Conservation (phyloP, 768 basidiomycete genomes). For the Boletus subcaerulescens region DNA sequence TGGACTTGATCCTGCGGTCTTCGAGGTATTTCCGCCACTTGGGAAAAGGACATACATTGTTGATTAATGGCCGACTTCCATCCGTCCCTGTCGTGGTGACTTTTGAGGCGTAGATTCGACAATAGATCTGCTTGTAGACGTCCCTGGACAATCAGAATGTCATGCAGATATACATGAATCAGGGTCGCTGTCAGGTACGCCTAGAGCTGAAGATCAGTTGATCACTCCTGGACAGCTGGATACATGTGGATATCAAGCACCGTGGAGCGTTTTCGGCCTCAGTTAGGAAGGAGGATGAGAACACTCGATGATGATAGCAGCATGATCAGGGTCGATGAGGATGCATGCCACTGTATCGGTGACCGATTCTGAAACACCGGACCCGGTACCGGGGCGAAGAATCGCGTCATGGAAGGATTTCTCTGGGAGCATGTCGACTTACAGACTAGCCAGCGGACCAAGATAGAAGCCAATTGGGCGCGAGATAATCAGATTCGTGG, state of each 20-base stretch:
- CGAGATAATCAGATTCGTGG: constrained; percentile 9
- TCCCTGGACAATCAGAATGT: constrained; percentile 24
- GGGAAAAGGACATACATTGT: constrained; percentile 2
- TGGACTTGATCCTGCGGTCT: background rate
- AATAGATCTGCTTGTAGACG: constrained; percentile 15
- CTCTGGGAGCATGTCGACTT: constrained; percentile 2
- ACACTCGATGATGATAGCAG: background rate
- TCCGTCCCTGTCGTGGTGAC: constrained; percentile 26
- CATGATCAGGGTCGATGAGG: background rate
- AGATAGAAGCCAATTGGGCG: constrained; percentile 10
- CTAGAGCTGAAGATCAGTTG: constrained; percentile 11
- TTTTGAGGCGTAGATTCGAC: constrained; percentile 13
- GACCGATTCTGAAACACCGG: constrained; percentile 10
- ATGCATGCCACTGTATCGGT: constrained; percentile 5
- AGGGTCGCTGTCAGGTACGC: constrained; percentile 26
- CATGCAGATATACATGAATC: constrained; percentile 19
- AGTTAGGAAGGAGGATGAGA: background rate
- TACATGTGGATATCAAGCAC: background rate
- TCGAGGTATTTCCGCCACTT: constrained; percentile 24
- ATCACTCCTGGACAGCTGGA: constrained; percentile 1
- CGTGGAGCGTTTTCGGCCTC: background rate
- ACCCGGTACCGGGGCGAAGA: constrained; percentile 19
- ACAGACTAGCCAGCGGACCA: constrained; percentile 3
- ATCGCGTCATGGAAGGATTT: constrained; percentile 10
- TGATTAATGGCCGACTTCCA: constrained; percentile 12